Conservation (phyloP, 2,329 filamentous ascomycete species). For the Talaromyces sp. region DNA sequence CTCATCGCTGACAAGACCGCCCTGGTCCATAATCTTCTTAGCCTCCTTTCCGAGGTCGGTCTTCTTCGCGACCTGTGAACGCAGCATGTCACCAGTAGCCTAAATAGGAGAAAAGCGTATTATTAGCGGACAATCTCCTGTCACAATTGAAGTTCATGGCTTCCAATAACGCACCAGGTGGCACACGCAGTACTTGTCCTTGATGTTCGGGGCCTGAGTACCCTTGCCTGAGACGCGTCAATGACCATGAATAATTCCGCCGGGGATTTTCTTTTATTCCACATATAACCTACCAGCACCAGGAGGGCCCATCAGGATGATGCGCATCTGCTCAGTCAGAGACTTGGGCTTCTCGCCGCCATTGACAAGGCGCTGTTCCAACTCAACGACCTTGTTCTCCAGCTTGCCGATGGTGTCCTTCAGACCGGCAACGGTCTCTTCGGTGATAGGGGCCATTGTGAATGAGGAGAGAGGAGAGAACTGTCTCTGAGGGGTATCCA, state of each 20-base stretch:
- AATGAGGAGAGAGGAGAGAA: slow-evolving; percentile 22
- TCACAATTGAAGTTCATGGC: not conserved
- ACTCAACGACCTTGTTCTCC: slow-evolving; percentile 80
- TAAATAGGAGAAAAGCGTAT: slow-evolving; percentile 42
- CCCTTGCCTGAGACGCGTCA: slow-evolving; percentile 75
- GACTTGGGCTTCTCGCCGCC: slow-evolving; percentile 56
- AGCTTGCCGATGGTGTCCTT: slow-evolving; percentile 82
- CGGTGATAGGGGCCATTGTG: slow-evolving; percentile 85
- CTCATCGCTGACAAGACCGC: slow-evolving; percentile 95
- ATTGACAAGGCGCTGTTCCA: slow-evolving; percentile 71
- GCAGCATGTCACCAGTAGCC: slow-evolving; percentile 99
- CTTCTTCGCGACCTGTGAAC: slow-evolving; percentile 97
- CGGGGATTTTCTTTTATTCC: not conserved
- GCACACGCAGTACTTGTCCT: slow-evolving; percentile 96
- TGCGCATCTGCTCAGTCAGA: slow-evolving; percentile 71
- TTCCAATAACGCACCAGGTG: slow-evolving; percentile 72
- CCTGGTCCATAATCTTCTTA: slow-evolving; percentile 99
- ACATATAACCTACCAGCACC: slow-evolving; percentile 72
- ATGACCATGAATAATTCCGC: slow-evolving; percentile 3
- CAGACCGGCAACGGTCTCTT: slow-evolving; percentile 77
- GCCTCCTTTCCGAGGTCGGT: slow-evolving; percentile 90
- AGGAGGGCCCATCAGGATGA: slow-evolving; percentile 97
- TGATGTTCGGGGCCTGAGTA: slow-evolving; percentile 96
- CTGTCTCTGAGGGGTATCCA: slow-evolving; percentile 17
- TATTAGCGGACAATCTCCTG: slow-evolving; percentile 10